phyloP scores from a whole-genome alignment of 1,139 yeast genomes.

The Taphrina communis region DNA sequence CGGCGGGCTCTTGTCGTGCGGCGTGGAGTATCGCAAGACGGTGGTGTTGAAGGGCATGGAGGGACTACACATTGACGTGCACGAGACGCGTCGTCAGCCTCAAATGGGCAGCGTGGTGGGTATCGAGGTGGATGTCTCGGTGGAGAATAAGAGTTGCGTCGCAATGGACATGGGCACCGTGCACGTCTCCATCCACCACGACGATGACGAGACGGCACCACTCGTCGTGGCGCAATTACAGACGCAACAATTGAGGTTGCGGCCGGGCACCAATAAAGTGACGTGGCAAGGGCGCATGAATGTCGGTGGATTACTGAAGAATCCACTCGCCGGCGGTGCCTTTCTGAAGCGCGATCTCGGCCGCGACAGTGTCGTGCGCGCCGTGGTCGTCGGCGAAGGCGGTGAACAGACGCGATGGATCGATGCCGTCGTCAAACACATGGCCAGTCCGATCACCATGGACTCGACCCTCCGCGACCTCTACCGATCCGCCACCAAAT shows the following conservation, averaged over 20 bases:
- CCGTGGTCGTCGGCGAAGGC: conserved; percentile 11
- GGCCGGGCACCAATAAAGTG: conserved; percentile 7
- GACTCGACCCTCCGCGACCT: conserved; percentile 18
- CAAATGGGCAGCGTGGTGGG: neutral
- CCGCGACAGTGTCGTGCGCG: neutral
- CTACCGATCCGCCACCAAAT: conserved; percentile 7
- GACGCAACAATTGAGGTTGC: neutral
- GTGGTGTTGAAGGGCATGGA: conserved; percentile 26
- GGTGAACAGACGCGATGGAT: conserved; percentile 18
- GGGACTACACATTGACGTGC: conserved; percentile 9
- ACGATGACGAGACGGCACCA: too few relatives aligned
- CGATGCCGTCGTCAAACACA: conserved; percentile 23
- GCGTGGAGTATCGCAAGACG: conserved; percentile 9
- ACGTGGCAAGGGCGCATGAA: conserved; percentile 20
- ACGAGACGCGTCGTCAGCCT: neutral
- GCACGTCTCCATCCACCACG: conserved; percentile 10
- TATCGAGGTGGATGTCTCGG: conserved; percentile 24
- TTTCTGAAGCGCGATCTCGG: conserved; percentile 9
- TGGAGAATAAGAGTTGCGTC: conserved; percentile 17
- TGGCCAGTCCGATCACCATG: conserved; percentile 20
- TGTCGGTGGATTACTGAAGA: conserved; percentile 3
- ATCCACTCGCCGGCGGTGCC: neutral
- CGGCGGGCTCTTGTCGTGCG: conserved; percentile 9
- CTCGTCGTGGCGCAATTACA: conserved; percentile 4
- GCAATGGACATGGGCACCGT: conserved; percentile 19